Evolutionary conservation across 805 yeast genomes (phyloP), one percentile per base, ranked within the genome.

Genomic region (Starmera amethionina): DNA sequence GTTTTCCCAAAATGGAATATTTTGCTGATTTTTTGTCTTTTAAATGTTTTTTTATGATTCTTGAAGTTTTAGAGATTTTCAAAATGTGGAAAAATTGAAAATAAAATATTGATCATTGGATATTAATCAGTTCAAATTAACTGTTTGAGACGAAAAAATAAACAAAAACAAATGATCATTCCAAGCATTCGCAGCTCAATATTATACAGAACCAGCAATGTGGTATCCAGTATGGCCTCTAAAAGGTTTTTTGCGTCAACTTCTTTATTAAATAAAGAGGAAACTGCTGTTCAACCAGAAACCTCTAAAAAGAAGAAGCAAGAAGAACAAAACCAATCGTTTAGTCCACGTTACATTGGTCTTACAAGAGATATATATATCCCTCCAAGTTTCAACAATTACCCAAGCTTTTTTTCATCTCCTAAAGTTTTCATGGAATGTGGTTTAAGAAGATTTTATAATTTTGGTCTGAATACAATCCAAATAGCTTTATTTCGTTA

Each of bases 391-490:
- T 60, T 59, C 42, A 56, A 59, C 10, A 65, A 68, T 42, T 51
- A 73, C 36, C 81, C 82, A 10, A 64, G 56, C 22, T 40, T 60
- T 5, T 52, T 70, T 33, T 44, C 58, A 0, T 53, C 55, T 38
- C 85, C 85, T 5, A 45, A 56, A 25, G 43, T 56, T 10, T 66
- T 66, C 28, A 48, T 68, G 46, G 65, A 67, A 48, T 67, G 76
- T 30, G 45, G 82, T 3, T 58, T 75, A 48, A 75, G 87, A 60
- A 68, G 85, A 48, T 49, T 78, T 25, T 80, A 79, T 40, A 62
- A 74, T 4, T 69, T 79, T 44, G 85, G 82, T 11, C 67, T 79
- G 51, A 84, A 83, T 56, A 82, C 90, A 15, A 58, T 67, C n/a
- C 73, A 82, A 49, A 62, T 82, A 34, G 88, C 80, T 8, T 59